Base-by-base conservation (phyloP, 768 basidiomycete genomes). In the Amanita molliuscula region DNA sequence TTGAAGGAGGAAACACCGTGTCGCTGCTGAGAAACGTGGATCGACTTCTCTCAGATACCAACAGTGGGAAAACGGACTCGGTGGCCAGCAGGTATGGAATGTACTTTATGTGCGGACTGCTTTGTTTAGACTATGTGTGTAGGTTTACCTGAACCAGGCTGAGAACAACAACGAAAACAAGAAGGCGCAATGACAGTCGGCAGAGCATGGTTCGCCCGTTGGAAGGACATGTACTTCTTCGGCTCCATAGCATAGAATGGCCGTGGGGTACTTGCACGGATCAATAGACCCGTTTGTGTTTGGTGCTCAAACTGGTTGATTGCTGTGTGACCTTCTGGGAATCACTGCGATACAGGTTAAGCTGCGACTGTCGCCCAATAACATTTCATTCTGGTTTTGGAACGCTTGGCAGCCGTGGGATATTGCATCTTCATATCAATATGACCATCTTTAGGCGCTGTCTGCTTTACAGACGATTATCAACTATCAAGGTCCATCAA, bases 21-120 rank as follows among this genome's bases (percentile, higher is more conserved):
- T 92, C 51, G 74, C 71, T 41, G 87, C 91, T 59, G 95, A 98
- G 75, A 93, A 84, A 73, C 76, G 90, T 48, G 91, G 92, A 5
- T 52, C 77, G 35, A 88, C 88, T 28, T 67, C 67, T 18, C 69
- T 92, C 55, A 78, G 81, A 65, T 95, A 89, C 68, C 95, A 98
- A 70, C 77, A 82, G 55, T 98, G 95, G 95, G 81, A 91, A 66
- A 73, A 79, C 54, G 93, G 94, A 49, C 72, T 82, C 54, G 89
- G 86, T 59, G 82, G 88, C 44, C 69, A 73, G 49, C 88, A 91
- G 76, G 91, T 93, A 60, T 57, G 74, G 61, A 28, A 36, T 33
- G 13, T 31, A 6, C 16, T 50, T 18, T 35, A 16, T 31, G 20
- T 20, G 15, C 18, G 4, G 33, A 3, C 44, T 18, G 6, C 41